Evolutionary conservation across 2,329 filamentous ascomycete species (phyloP).

Genomic region (Verticillium longisporum): DNA sequence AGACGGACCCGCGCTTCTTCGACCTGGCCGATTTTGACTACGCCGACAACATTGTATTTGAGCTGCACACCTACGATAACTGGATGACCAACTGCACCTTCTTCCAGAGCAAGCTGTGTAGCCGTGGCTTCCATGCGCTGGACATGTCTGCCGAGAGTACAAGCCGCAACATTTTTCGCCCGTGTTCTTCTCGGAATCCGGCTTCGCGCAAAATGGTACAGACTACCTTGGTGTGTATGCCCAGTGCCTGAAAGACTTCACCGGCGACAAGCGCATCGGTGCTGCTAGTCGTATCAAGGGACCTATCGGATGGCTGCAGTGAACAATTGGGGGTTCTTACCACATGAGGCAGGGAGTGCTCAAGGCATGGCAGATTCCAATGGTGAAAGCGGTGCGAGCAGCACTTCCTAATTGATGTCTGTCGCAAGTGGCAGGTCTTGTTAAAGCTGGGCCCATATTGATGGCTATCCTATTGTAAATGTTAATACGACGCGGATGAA

Average conservation of each 20-base stretch:
- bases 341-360: slow-evolving; percentile 33
- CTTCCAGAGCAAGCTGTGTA: slow-evolving; percentile 41
- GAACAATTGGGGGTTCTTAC: slow-evolving; percentile 42
- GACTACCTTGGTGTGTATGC: not conserved
- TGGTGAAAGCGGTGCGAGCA: not conserved
- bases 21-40: slow-evolving; percentile 36
- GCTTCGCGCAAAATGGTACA: slow-evolving; percentile 37
- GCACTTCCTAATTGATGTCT: not conserved
- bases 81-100: slow-evolving; percentile 38
- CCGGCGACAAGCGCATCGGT: not conserved
- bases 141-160: slow-evolving; percentile 36
- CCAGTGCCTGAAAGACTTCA: slow-evolving; percentile 1
- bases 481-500: too few species aligned
- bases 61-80: slow-evolving; percentile 36
- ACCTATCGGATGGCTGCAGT: slow-evolving; percentile 35
- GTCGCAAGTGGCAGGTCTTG: too few species aligned
- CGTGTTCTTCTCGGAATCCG: slow-evolving; percentile 40
- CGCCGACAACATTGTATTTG: slow-evolving; percentile 40
- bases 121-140: slow-evolving; percentile 41
- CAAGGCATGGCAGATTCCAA: not conserved
- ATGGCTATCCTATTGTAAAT: too few species aligned
- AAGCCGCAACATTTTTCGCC: slow-evolving; percentile 31
- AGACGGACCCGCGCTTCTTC: slow-evolving; percentile 34
- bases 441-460: too few species aligned
- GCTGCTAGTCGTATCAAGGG: not conserved